phyloP scores from a whole-genome alignment of 2,329 filamentous ascomycete genomes.

The Coniosporium tulheliwenetii region DNA sequence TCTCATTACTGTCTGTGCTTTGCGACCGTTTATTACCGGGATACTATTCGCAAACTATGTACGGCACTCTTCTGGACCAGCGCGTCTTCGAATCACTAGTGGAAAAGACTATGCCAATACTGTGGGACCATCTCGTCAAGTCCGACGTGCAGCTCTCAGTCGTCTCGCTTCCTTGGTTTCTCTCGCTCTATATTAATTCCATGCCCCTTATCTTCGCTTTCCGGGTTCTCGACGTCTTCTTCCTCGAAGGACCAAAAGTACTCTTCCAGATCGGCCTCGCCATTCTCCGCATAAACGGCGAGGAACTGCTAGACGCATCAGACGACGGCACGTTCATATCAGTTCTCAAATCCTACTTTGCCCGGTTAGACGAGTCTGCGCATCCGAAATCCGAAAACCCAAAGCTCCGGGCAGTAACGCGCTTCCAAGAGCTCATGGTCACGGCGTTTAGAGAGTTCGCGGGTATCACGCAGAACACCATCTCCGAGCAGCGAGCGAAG shows the following conservation, averaged over 20 bases:
- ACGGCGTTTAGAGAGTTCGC: slow-evolving; percentile 98
- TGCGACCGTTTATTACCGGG: slow-evolving; percentile 89
- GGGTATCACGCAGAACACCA: slow-evolving; percentile 82
- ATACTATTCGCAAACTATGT: slow-evolving; percentile 99
- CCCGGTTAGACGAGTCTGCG: slow-evolving; percentile 82
- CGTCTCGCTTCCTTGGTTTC: slow-evolving; percentile 92
- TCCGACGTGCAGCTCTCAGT: slow-evolving; percentile 95
- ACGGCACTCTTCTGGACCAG: slow-evolving; percentile 90
- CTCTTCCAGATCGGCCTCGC: slow-evolving; percentile 92
- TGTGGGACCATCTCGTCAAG: slow-evolving; percentile 97
- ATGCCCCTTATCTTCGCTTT: slow-evolving; percentile 98
- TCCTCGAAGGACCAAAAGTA: slow-evolving; percentile 93
- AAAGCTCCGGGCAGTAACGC: slow-evolving; percentile 82
- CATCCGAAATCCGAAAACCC: slow-evolving; percentile 92
- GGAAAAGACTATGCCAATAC: slow-evolving; percentile 96
- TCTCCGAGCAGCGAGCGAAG: slow-evolving; percentile 74
- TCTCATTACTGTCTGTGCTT: slow-evolving; percentile 79
- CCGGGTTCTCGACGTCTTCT: slow-evolving; percentile 92
- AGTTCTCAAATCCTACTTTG: slow-evolving; percentile 87
- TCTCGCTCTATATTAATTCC: slow-evolving; percentile 97
- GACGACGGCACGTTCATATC: slow-evolving; percentile 97
- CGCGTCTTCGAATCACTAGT: slow-evolving; percentile 95
- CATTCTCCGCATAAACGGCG: slow-evolving; percentile 93
- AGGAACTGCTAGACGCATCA: slow-evolving; percentile 80
- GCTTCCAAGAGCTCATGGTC: slow-evolving; percentile 97